Conservation (phyloP, 192 early-diverging fungal species). For the Coemansia sp. region DNA sequence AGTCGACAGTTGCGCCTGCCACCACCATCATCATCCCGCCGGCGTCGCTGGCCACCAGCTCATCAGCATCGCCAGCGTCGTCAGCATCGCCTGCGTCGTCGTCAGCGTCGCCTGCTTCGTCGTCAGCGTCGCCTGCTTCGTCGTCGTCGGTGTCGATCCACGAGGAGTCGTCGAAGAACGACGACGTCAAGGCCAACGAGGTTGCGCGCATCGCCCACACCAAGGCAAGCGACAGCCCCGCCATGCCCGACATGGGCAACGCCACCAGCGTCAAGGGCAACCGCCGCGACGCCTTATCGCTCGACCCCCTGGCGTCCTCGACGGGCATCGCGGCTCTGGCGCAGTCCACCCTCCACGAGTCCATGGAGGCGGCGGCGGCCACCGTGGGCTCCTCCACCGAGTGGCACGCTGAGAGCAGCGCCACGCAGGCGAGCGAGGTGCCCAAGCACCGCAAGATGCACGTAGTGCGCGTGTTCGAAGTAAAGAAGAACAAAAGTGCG, state of each 20-base stretch:
- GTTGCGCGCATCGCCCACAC: constrained; percentile 26
- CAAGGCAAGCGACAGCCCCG: constrained; percentile 1
- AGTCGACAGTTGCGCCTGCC: constrained; percentile 5
- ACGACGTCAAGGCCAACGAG: constrained; percentile 35
- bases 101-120: constrained; percentile 8
- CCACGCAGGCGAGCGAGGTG: neutral
- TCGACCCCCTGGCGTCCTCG: constrained; percentile 17
- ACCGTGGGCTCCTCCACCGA: constrained; percentile 32
- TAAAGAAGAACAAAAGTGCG: constrained; percentile 51
- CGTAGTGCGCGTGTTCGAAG: constrained; percentile 49
- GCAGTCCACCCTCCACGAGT: neutral
- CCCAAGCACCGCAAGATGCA: constrained; percentile 51
- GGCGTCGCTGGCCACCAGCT: constrained; percentile 11
- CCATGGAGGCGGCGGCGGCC: constrained; percentile 18
- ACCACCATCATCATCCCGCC: constrained; percentile 42
- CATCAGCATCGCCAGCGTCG: neutral
- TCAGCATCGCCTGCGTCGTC: constrained; percentile 13
- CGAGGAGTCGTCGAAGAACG: constrained; percentile 30
- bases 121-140: constrained; percentile 10
- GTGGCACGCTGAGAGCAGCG: constrained; percentile 12
- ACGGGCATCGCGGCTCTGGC: neutral
- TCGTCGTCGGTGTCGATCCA: constrained; percentile 18
- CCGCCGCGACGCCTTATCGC: constrained; percentile 25
- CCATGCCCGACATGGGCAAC: constrained; percentile 10
- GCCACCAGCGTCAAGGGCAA: constrained; percentile 22